Percentiles rank a stretch among this genome's conserved stretches.
Evolutionary conservation across 2,329 filamentous ascomycete species (phyloP).

Genomic region (Capronia epimyces): DNA sequence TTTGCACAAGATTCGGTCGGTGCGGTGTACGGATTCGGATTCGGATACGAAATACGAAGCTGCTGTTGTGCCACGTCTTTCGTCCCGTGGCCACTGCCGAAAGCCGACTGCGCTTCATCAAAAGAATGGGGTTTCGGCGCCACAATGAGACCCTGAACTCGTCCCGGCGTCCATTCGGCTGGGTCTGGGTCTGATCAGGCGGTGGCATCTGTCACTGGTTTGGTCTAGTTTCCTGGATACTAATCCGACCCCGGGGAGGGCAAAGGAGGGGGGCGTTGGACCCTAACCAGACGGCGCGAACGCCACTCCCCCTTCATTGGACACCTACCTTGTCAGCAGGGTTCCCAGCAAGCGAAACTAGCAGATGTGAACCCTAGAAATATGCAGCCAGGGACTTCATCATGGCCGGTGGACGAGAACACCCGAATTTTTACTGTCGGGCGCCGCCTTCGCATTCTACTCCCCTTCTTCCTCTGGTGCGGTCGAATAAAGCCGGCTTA

Average conservation of each 20-base stretch:
- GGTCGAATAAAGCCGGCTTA: neutral
- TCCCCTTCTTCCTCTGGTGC: neutral
- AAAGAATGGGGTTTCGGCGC: neutral
- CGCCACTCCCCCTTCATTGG: slow-evolving; percentile 14
- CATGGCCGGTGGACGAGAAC: neutral
- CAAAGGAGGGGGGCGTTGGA: slow-evolving; percentile 12
- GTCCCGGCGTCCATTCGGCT: neutral
- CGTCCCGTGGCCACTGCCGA: neutral
- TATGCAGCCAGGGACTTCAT: neutral
- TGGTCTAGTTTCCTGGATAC: neutral
- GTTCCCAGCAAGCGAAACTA: neutral
- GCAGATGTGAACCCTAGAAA: slow-evolving; percentile 2
- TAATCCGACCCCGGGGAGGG: slow-evolving; percentile 10
- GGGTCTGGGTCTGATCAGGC: neutral
- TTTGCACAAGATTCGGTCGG: no score
- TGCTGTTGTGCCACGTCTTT: neutral
- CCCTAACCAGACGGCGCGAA: slow-evolving; percentile 6
- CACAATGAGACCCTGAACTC: neutral
- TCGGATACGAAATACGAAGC: no score
- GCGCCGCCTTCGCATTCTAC: neutral
- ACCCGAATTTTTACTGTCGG: neutral
- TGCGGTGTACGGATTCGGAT: no score
- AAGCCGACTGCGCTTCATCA: neutral
- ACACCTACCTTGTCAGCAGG: slow-evolving; percentile 6
- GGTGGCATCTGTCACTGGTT: neutral